A percentile compares a stretch with the other conserved stretches of the same genome.
phyloP scores from a whole-genome alignment of 2,329 filamentous ascomycete genomes.

The Lachnellula occidentalis region DNA sequence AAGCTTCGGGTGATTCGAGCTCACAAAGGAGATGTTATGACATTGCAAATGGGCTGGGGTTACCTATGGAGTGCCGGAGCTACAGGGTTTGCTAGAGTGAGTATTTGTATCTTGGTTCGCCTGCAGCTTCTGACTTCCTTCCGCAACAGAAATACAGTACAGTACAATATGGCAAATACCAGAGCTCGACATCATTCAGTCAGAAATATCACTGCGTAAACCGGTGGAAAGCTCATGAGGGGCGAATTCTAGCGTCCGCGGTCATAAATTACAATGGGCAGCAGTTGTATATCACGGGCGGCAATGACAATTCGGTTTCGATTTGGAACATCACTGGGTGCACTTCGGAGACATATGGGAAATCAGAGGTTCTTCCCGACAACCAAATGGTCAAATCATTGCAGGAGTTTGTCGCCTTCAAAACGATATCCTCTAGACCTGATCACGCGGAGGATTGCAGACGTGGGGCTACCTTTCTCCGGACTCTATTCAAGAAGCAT shows the following conservation, averaged over 20 bases:
- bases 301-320: constrained; percentile 83
- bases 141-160: constrained; percentile 56
- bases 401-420: constrained; percentile 82
- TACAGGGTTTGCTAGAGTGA: constrained; percentile 78
- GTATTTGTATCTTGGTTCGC: constrained; percentile 23
- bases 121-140: constrained; percentile 4
- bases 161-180: constrained; percentile 55
- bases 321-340: constrained; percentile 70
- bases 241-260: constrained; percentile 81
- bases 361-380: constrained; percentile 32
- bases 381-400: constrained; percentile 65
- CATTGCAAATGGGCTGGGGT: constrained; percentile 78
- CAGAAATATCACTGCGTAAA: constrained; percentile 77
- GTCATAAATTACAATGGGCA: constrained; percentile 64
- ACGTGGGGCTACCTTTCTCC: constrained; percentile 84
- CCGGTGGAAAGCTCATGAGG: constrained; percentile 77
- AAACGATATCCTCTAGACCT: constrained; percentile 81
- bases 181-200: constrained; percentile 50
- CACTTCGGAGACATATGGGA: constrained; percentile 21
- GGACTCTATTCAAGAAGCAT: constrained; percentile 84
- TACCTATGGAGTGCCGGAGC: constrained; percentile 84
- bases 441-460: constrained; percentile 90
- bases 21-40: constrained; percentile 76
- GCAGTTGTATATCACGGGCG: constrained; percentile 88
- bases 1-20: constrained; percentile 80